Base-by-base conservation (phyloP, 176 grass and related monocot genomes). In the Elaeis guineensis region DNA sequence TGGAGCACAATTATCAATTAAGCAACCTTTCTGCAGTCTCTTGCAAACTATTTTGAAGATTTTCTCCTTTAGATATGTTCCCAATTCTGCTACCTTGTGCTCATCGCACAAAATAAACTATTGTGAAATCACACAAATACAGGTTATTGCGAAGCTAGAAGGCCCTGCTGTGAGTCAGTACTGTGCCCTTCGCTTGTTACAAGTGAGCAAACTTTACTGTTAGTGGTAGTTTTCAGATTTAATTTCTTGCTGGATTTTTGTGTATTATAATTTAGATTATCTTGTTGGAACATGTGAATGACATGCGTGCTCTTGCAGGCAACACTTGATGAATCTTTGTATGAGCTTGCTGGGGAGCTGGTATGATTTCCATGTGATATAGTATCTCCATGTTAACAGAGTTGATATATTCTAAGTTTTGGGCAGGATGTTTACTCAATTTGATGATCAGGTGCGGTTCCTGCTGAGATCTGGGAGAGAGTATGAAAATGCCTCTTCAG, bases 91-190 rank as follows among this genome's bases (percentile, higher is more conserved):
- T 39, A 39, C 12, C 35, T 39, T 39, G 2, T 39, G 8, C 35
- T 39, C 35, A 39, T 7, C 2, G 35, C 7, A 12, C 35, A 39
- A 32, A 39, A 39, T 1, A 0, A 39, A 12, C 1, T 39, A 8
- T 39, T 11, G 35, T 39, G 9, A 39, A 39, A 57, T 57, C 61
- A 22, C 66, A n/a, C 21, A 21, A 80, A 69, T 79, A 55, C 64
- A 97, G 92, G 92, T 97, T 55, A 97, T 97, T 87, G 92, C 92
- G 56, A 97, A 97, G 81, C 67, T 91, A 73, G 87, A 97, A 79
- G 93, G 93, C 57, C 87, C 87, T 75, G 84, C 87, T 53, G 84
- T 91, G 52, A 91, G 81, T 79, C 93, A 97, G 73, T 97, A 89
- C 25, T 97, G 87, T 83, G 93, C 87, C 49, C 77, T 97, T 50